phyloP scores from a whole-genome alignment of 2,329 filamentous ascomycete genomes.

The Lasiodiplodia gonubiensis region DNA sequence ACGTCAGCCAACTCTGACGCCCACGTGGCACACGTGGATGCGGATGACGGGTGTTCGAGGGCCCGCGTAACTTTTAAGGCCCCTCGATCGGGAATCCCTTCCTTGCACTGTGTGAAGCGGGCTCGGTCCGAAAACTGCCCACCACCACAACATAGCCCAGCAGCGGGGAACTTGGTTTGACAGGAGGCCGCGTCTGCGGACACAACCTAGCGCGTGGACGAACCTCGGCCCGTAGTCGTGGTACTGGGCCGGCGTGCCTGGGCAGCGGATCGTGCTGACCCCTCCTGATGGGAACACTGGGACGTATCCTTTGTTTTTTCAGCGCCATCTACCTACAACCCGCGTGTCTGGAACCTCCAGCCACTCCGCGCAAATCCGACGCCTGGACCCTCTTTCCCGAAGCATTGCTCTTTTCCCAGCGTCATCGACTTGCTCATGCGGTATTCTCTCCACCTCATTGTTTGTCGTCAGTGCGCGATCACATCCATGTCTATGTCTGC shows the following conservation, averaged over 20 bases:
- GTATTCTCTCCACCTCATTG: neutral
- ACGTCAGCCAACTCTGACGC: neutral
- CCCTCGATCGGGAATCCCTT: neutral
- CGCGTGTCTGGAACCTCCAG: neutral
- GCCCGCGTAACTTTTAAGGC: neutral
- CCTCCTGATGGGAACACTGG: neutral
- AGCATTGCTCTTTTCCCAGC: neutral
- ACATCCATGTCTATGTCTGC: neutral
- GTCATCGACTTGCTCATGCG: neutral
- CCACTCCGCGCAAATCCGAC: neutral
- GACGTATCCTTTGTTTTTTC: neutral
- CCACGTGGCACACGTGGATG: neutral
- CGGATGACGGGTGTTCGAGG: neutral
- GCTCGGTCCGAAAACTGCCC: constrained; percentile 8
- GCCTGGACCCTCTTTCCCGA: neutral
- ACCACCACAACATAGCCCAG: neutral
- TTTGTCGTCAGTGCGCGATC: neutral
- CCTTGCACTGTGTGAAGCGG: neutral
- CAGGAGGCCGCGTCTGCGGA: neutral
- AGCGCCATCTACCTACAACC: neutral
- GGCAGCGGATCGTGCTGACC: neutral
- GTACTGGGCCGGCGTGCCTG: neutral
- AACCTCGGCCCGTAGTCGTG: neutral
- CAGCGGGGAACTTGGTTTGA: neutral
- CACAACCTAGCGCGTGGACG: neutral